These are phyloP conservation scores for Apiospora koreana DNA, from an alignment of 2,329 filamentous ascomycete species.

Conservation along the genomic window DNA sequence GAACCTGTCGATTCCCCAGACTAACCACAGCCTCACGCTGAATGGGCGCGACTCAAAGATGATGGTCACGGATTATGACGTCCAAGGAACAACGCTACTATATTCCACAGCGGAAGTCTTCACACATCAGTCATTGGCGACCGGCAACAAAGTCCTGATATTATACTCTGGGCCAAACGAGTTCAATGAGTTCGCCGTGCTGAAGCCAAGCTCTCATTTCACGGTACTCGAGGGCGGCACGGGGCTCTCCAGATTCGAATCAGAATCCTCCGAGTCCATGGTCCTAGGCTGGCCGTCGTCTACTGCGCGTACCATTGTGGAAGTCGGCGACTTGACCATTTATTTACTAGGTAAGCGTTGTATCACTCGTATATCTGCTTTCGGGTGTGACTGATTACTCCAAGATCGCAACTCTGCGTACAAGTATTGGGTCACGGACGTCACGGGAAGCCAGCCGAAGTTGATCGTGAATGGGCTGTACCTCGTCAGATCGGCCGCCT, in stretches of 20 bases:
- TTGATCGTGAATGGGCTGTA: slow-evolving; percentile 66
- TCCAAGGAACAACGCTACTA: slow-evolving; percentile 57
- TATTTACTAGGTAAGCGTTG: slow-evolving; percentile 21
- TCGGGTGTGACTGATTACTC: not conserved
- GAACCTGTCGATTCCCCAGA: slow-evolving; percentile 58
- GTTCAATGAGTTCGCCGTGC: slow-evolving; percentile 61
- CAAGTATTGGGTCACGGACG: slow-evolving; percentile 65
- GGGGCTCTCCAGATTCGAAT: slow-evolving; percentile 5
- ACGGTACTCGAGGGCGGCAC: slow-evolving; percentile 23
- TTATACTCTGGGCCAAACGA: slow-evolving; percentile 66
- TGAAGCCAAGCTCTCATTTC: slow-evolving; percentile 19
- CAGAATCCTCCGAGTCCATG: slow-evolving; percentile 32
- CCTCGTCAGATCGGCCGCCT: slow-evolving; percentile 60
- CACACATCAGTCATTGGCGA: slow-evolving; percentile 57
- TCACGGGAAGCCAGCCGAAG: slow-evolving; percentile 18
- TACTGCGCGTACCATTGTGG: slow-evolving; percentile 17
- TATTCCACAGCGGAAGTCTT: slow-evolving; percentile 73
- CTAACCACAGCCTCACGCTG: slow-evolving; percentile 57
- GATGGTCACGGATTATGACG: slow-evolving; percentile 65
- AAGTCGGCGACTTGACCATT: slow-evolving; percentile 18
- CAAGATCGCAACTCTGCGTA: slow-evolving; percentile 61
- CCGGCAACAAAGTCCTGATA: slow-evolving; percentile 44
- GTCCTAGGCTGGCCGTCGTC: slow-evolving; percentile 20
- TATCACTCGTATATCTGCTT: not conserved
- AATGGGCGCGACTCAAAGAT: slow-evolving; percentile 69